These are phyloP conservation scores for Coccomyxa subellipsoidea DNA, from an alignment of 163 green algal genomes.

Conservation along the genomic window DNA sequence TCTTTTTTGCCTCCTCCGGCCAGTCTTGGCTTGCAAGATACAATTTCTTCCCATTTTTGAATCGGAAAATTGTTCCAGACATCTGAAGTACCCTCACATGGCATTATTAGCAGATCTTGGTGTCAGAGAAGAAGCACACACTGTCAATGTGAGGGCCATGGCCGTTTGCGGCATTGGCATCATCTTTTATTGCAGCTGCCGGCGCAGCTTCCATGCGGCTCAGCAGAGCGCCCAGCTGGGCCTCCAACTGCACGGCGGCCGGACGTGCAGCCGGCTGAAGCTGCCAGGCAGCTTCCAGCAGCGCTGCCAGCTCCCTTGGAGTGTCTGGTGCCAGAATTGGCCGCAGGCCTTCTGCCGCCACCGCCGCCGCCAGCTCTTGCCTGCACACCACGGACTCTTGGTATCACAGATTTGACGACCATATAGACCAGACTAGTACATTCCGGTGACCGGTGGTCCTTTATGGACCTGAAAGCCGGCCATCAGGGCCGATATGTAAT, in stretches of 20 bases:
- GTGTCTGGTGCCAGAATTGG: conserved; percentile 52
- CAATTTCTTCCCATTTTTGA: too few species aligned
- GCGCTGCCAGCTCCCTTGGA: conserved; percentile 29
- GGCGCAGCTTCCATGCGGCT: not conserved
- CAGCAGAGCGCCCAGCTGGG: not conserved
- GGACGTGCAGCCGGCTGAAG: conserved; percentile 45
- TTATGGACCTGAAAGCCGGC: too few species aligned
- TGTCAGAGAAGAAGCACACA: not conserved
- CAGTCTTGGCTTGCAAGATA: too few species aligned
- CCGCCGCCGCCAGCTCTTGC: conserved; percentile 79
- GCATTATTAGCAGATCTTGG: not conserved
- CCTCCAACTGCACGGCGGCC: conserved; percentile 6
- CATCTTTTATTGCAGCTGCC: not conserved
- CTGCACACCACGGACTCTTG: conserved; percentile 21
- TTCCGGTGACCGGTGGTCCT: too few species aligned
- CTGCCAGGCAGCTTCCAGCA: conserved; percentile 66
- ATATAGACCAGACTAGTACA: too few species aligned
- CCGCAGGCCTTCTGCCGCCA: conserved; percentile 79
- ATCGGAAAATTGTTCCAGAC: too few species aligned
- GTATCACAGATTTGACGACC: too few species aligned
- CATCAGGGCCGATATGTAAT: too few species aligned
- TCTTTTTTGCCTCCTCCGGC: too few species aligned
- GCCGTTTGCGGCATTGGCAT: not conserved
- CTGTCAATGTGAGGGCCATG: not conserved
- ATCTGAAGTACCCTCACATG: too few species aligned